A percentile compares a stretch with the other conserved stretches of the same genome.
These are phyloP conservation scores for carrot (Daucus carota) DNA, from an alignment of 129 eudicot genomes.

Conservation along the genomic window DNA sequence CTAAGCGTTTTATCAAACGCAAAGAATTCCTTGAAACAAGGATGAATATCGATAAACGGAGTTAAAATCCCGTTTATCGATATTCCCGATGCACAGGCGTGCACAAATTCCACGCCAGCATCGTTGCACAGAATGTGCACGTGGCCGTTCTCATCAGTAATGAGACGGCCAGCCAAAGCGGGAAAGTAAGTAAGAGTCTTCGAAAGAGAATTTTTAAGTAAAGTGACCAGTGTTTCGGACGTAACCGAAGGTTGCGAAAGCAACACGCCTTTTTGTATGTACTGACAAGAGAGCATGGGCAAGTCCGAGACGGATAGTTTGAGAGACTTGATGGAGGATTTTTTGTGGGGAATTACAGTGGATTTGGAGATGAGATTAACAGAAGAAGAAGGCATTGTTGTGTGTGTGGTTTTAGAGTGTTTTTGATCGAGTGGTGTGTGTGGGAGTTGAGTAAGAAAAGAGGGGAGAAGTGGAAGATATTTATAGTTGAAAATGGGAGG, in stretches of 20 bases:
- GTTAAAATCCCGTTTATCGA: conserved; percentile 9
- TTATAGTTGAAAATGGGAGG: conserved; percentile 6
- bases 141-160: conserved; percentile 45
- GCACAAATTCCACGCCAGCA: conserved; percentile 51
- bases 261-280: conserved; percentile 77
- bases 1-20: conserved; percentile 68
- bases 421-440: neutral
- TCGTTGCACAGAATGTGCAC: conserved; percentile 57
- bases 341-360: conserved; percentile 39
- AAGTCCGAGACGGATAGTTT: conserved; percentile 85
- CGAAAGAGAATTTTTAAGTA: conserved; percentile 50
- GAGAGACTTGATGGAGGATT: conserved; percentile 39
- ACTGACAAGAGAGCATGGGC: conserved; percentile 87
- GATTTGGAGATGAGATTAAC: conserved; percentile 53
- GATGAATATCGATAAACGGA: conserved; percentile 35
- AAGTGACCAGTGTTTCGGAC: conserved; percentile 29
- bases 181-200: conserved; percentile 65
- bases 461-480: conserved; percentile 7
- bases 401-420: neutral
- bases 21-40: conserved; percentile 43
- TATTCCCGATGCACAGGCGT: conserved; percentile 37
- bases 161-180: conserved; percentile 70
- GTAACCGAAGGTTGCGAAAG: conserved; percentile 41
- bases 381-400: conserved; percentile 35
- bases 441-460: conserved; percentile 1